A percentile compares a stretch with the other conserved stretches of the same genome.
These are phyloP conservation scores for Rhodotorula sp. DNA, from an alignment of 1,284 basidiomycete genomes.

Conservation along the genomic window DNA sequence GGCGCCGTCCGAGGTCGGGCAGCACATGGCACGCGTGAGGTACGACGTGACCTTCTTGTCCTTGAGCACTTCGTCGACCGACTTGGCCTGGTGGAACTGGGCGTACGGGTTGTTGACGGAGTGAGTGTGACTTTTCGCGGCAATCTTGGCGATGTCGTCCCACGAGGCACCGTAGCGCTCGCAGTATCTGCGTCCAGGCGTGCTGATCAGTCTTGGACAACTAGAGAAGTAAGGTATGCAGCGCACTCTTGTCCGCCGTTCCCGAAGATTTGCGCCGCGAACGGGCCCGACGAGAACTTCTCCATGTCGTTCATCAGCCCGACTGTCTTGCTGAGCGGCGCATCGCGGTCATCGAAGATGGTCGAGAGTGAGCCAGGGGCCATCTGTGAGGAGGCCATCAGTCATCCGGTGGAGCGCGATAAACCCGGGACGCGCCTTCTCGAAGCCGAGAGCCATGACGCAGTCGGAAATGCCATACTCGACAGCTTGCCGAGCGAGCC, in stretches of 20 bases:
- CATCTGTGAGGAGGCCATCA: constrained; percentile 55
- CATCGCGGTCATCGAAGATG: constrained; percentile 68
- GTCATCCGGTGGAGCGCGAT: too few relatives aligned
- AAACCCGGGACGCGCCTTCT: constrained; percentile 54
- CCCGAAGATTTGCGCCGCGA: constrained; percentile 61
- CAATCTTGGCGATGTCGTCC: constrained; percentile 71
- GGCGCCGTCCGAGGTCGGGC: constrained; percentile 64
- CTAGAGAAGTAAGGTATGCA: neutral
- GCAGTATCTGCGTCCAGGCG: constrained; percentile 69
- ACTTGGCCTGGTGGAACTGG: constrained; percentile 77
- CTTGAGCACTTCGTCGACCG: constrained; percentile 63
- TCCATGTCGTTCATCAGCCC: constrained; percentile 38
- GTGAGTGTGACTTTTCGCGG: constrained; percentile 78
- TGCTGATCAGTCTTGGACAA: constrained; percentile 56
- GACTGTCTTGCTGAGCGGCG: constrained; percentile 58
- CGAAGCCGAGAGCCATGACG: constrained; percentile 79
- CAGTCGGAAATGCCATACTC: constrained; percentile 72
- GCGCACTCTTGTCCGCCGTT: constrained; percentile 65
- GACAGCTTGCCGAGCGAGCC: constrained; percentile 67
- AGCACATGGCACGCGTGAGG: constrained; percentile 69
- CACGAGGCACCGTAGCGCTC: constrained; percentile 69
- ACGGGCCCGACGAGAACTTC: constrained; percentile 33
- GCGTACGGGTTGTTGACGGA: constrained; percentile 80
- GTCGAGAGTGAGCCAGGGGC: constrained; percentile 71
- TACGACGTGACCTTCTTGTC: constrained; percentile 42